Conservation (phyloP, 805 yeast species). For the Ogataea pignaliae region DNA sequence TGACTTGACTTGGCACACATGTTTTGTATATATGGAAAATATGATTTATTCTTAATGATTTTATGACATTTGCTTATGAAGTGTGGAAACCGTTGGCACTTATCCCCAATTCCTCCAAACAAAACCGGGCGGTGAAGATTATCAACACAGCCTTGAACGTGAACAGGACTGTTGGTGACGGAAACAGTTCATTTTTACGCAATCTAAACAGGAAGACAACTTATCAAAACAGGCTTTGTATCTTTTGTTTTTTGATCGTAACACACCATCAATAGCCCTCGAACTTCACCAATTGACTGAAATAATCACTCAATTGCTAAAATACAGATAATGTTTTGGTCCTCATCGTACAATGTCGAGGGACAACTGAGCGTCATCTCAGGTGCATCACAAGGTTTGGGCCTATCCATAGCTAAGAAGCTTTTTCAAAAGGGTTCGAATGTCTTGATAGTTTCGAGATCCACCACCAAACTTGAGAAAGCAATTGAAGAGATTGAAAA, state of each 20-base stretch:
- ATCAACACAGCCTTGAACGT: background rate
- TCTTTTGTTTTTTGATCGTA: background rate
- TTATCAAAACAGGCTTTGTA: no score
- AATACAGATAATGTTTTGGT: conserved; percentile 5
- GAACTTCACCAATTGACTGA: no score
- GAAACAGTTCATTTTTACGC: background rate
- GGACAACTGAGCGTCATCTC: conserved; percentile 66
- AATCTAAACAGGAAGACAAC: background rate
- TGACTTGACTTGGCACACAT: no score
- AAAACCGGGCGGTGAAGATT: no score
- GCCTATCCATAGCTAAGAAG: conserved; percentile 67
- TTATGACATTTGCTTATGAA: no score
- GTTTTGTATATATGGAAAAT: no score
- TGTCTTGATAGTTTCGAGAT: conserved; percentile 75
- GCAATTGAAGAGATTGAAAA: conserved; percentile 44
- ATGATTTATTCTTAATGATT: no score
- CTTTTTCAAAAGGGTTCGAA: conserved; percentile 45
- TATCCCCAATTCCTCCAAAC: no score
- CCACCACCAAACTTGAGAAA: conserved; percentile 49
- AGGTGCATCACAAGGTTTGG: conserved; percentile 95
- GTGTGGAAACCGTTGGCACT: no score
- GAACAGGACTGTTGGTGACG: background rate
- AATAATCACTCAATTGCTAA: no score
- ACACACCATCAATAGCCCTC: background rate
- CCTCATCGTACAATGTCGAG: conserved; percentile 29